phyloP scores from a whole-genome alignment of 83 land plant genomes.

The Thuja plicata region DNA sequence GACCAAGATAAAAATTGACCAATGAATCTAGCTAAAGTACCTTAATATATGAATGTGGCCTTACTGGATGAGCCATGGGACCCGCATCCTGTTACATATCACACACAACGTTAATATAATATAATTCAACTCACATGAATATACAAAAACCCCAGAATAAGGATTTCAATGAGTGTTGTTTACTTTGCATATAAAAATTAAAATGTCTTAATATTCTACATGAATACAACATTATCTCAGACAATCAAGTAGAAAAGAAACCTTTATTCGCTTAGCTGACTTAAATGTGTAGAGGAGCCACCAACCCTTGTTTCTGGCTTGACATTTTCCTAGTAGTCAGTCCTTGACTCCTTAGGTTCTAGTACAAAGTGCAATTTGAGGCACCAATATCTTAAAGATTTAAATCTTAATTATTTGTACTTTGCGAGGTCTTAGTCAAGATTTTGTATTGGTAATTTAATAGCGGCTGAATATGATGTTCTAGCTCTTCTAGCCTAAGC shows the following conservation, averaged over 20 bases:
- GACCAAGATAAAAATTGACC: neutral
- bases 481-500: too few species aligned
- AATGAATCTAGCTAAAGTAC: slow-evolving; percentile 19
- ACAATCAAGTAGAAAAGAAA: neutral
- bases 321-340: too few species aligned
- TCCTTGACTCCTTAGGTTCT: too few species aligned
- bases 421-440: too few species aligned
- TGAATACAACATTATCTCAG: neutral
- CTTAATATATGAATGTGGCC: slow-evolving; percentile 98
- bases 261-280: neutral
- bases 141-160: neutral
- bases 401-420: too few species aligned
- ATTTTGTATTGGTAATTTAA: too few species aligned
- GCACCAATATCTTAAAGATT: too few species aligned
- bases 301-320: too few species aligned
- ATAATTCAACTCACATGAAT: neutral
- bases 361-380: too few species aligned
- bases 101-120: neutral
- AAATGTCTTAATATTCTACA: neutral
- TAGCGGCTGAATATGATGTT: too few species aligned
- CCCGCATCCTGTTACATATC: slow-evolving; percentile 78
- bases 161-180: neutral
- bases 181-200: neutral
- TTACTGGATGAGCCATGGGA: slow-evolving; percentile 98
- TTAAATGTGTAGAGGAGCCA: too few species aligned